Conservation (phyloP, 2,329 filamentous ascomycete genomes). For the Neurospora sp. region DNA sequence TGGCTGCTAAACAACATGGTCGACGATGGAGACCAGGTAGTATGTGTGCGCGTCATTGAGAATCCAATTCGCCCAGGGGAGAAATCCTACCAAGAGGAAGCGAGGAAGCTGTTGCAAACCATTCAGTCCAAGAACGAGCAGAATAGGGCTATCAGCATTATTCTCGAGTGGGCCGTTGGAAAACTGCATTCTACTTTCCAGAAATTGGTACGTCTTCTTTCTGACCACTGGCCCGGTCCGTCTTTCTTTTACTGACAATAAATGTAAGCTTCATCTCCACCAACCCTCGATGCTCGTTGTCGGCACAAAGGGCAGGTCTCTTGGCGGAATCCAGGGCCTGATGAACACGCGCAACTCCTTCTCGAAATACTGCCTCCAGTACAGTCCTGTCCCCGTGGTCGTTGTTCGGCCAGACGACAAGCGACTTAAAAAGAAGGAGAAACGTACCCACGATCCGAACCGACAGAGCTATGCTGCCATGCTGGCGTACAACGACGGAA, state of each 20-base stretch:
- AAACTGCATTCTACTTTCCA: constrained; percentile 88
- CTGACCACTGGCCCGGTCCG: not conserved
- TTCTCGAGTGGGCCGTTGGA: constrained; percentile 80
- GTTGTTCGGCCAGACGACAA: constrained; percentile 83
- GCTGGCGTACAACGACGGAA: constrained; percentile 51
- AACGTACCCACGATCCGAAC: constrained; percentile 66
- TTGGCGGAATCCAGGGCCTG: constrained; percentile 78
- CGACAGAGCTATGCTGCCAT: constrained; percentile 72
- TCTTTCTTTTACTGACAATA: not conserved
- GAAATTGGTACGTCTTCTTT: constrained; percentile 57
- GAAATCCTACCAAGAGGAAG: constrained; percentile 66
- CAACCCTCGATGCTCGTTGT: constrained; percentile 87
- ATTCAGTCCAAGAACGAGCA: constrained; percentile 71
- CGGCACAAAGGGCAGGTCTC: constrained; percentile 73
- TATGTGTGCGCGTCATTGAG: constrained; percentile 81
- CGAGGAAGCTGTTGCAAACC: constrained; percentile 60
- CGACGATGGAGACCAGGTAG: constrained; percentile 86
- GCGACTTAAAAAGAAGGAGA: constrained; percentile 80
- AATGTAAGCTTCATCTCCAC: constrained; percentile 76
- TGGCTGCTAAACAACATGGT: constrained; percentile 89
- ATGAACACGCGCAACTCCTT: constrained; percentile 72
- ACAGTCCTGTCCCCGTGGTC: constrained; percentile 86
- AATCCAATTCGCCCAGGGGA: constrained; percentile 65
- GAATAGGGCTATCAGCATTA: constrained; percentile 74
- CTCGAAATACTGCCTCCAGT: constrained; percentile 89